phyloP scores from a whole-genome alignment of 768 basidiomycete species.

The Albatrellus ellisii region DNA sequence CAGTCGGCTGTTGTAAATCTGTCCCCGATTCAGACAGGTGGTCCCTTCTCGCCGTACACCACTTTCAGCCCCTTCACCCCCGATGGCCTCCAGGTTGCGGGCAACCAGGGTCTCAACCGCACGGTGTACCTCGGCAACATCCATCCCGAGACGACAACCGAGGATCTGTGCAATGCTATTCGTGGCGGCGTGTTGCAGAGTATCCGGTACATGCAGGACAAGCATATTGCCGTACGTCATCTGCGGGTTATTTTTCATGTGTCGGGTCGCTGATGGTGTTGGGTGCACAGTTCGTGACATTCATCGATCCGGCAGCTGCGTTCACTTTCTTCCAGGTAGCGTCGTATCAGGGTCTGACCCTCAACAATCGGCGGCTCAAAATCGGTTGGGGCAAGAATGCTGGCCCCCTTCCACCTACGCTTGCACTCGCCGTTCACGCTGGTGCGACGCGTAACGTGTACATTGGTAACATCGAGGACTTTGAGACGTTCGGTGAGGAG shows the following conservation, averaged over 20 bases:
- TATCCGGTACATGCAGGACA: constrained; percentile 91
- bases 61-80: constrained; percentile 42
- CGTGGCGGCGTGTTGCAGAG: constrained; percentile 95
- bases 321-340: constrained; percentile 93
- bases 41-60: constrained; percentile 27
- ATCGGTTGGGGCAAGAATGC: constrained; percentile 98
- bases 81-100: constrained; percentile 20
- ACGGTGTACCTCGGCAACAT: constrained; percentile 96
- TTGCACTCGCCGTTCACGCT: constrained; percentile 80
- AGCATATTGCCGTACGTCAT: constrained; percentile 81
- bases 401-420: constrained; percentile 69
- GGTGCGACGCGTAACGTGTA: constrained; percentile 97
- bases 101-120: constrained; percentile 60
- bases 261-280: constrained; percentile 6
- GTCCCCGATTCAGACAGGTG: constrained; percentile 18
- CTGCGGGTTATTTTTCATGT: neutral
- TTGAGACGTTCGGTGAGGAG: constrained; percentile 83
- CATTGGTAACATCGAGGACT: constrained; percentile 91
- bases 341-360: constrained; percentile 74
- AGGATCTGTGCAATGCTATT: constrained; percentile 93
- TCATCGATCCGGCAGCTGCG: constrained; percentile 87
- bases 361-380: constrained; percentile 91
- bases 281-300: constrained; percentile 78
- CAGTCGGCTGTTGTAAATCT: constrained; percentile 31
- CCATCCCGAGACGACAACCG: constrained; percentile 87